Base-by-base conservation (phyloP, 192 early-diverging fungal genomes). In the Lobulomyces angularis region DNA sequence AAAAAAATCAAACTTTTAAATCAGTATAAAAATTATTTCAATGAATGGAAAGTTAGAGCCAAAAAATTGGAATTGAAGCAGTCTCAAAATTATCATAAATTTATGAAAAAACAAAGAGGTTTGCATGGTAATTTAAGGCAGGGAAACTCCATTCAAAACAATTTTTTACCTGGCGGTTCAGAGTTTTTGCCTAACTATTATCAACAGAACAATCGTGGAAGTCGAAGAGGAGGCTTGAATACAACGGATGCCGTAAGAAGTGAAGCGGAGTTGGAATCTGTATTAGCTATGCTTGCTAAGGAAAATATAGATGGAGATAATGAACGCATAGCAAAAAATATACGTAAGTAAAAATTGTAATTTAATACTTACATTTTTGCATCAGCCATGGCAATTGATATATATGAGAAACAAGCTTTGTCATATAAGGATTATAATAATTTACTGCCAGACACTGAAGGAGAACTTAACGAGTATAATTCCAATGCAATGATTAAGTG, bases 231-330 rank as follows among this genome's bases (percentile, higher is more conserved):
- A 37, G 26, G 11, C 1, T 37, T 11, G 36, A 37, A 11, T 24
- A 11, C 11, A 37, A 37, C 56, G 8, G 68, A 71, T 58, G 38
- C 58, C n/a, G 68, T 71, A 8, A 39, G 53, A 18, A 64, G 50
- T n/a, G 68, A 71, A 31, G 61, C 56, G 1, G 68, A 71, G 45
- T 71, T 48, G 46, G 55, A 67, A 29, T 37, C 62, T 22, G 57
- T 60, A 3, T 42, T 71, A 8, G 52, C 58, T 2, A 45, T 67
- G 43, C 50, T 65, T 28, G 48, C 50, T 30, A 35, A 39, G 9
- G 55, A 59, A 23, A 32, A 33, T 7, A 46, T 39, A 19, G 37
- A 55, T 12, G 37, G 46, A 8, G 50, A 58, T 12, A 37, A 40
- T 6, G 28, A 28, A 19, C 17, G 46, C 12, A 12, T 32, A 12